Base-by-base conservation (phyloP, 1,284 basidiomycete genomes). In the Puccinia polysora region DNA sequence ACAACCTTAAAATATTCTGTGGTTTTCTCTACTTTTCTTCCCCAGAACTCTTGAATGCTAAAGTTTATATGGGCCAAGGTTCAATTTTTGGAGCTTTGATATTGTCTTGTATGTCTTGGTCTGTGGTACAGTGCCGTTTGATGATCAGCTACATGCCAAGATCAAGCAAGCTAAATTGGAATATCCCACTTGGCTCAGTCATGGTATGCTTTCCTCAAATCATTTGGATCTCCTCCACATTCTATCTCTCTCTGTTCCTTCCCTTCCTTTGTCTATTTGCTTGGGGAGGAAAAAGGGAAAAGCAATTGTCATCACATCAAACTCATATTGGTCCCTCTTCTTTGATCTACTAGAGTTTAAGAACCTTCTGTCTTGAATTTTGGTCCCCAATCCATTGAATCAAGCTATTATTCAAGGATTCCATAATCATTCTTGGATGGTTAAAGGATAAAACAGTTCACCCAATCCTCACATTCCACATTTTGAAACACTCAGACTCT, bases 271-370 rank as follows among this genome's bases (percentile, higher is more conserved):
- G n/a, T n/a, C n/a, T n/a, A n/a, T n/a, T n/a, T n/a, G n/a, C n/a
- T n/a, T n/a, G n/a, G n/a, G n/a, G n/a, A n/a, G n/a, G n/a, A n/a
- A n/a, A n/a, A n/a, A n/a, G n/a, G n/a, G n/a, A n/a, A n/a, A n/a
- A n/a, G n/a, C n/a, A n/a, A n/a, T n/a, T n/a, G n/a, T n/a, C n/a
- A n/a, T n/a, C n/a, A n/a, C n/a, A n/a, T n/a, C n/a, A n/a, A n/a
- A n/a, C n/a, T n/a, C n/a, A n/a, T n/a, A n/a, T n/a, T n/a, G n/a
- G n/a, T n/a, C n/a, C n/a, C n/a, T n/a, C n/a, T n/a, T n/a, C n/a
- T n/a, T n/a, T n/a, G n/a, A n/a, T n/a, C n/a, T n/a, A n/a, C n/a
- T 79, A 90, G 95, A 98, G 82, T 97, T 94, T 84, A 97, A 96
- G 80, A 87, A 91, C 76, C 82, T 98, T 3, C 84, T 98, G 6